phyloP scores from a whole-genome alignment of 169 alveolate species.

The Plasmodium gaboni region DNA sequence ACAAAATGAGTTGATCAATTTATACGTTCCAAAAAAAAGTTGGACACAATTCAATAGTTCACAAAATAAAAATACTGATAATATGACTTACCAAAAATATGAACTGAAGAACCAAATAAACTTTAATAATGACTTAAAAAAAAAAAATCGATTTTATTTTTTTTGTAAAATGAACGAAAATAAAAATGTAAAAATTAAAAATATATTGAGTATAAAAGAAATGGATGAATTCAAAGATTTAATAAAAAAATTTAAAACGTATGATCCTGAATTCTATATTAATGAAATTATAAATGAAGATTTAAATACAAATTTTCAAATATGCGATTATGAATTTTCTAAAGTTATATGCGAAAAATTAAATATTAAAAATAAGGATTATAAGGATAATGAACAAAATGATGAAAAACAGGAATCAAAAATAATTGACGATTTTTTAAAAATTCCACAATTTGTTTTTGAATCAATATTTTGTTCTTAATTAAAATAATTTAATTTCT shows the following conservation, averaged over 20 bases:
- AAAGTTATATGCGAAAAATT: constrained; percentile 38
- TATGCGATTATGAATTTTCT: constrained; percentile 24
- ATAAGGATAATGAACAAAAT: neutral
- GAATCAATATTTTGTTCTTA: constrained; percentile 43
- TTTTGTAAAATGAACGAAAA: constrained; percentile 63
- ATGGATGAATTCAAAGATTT: constrained; percentile 47
- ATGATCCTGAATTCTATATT: constrained; percentile 42
- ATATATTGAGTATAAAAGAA: constrained; percentile 43
- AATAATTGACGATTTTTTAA: constrained; percentile 10
- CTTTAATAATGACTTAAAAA: constrained; percentile 74
- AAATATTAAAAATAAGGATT: constrained; percentile 35
- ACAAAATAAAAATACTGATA: constrained; percentile 1
- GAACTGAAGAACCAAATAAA: constrained; percentile 37
- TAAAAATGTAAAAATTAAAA: neutral
- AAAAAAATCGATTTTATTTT: constrained; percentile 61
- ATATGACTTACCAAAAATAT: constrained; percentile 16
- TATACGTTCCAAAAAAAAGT: constrained; percentile 56
- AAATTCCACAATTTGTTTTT: constrained; percentile 59
- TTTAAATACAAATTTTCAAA: constrained; percentile 45
- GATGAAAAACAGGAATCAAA: constrained; percentile 6
- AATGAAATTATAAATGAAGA: constrained; percentile 56
- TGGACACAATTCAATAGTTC: constrained; percentile 35
- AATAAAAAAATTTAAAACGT: constrained; percentile 23
- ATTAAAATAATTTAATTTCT: neutral
- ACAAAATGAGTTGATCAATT: constrained; percentile 41